These are phyloP conservation scores for Stygiomarasmius scandens DNA, from an alignment of 1,284 basidiomycete species.

Conservation along the genomic window DNA sequence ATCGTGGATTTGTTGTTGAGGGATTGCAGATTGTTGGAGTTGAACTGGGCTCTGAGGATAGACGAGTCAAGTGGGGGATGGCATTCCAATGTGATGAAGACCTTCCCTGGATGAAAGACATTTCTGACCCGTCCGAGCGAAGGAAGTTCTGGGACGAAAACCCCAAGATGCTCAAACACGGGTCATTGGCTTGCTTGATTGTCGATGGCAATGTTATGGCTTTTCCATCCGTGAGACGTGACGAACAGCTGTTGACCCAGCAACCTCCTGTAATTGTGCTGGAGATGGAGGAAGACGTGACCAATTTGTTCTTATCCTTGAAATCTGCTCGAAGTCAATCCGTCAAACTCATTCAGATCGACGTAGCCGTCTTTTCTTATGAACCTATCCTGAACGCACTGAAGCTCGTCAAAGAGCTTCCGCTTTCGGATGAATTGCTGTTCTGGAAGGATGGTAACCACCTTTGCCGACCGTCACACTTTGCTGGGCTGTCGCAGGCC, in stretches of 20 bases:
- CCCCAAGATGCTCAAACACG: slow-evolving; percentile 47
- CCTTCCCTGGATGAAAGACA: slow-evolving; percentile 29
- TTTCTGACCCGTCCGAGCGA: slow-evolving; percentile 24
- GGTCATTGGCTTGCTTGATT: slow-evolving; percentile 53
- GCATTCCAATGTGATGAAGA: slow-evolving; percentile 45
- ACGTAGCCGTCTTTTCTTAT: slow-evolving; percentile 62
- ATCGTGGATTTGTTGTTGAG: slow-evolving; percentile 44
- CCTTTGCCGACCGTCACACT: slow-evolving; percentile 18
- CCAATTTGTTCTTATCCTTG: slow-evolving; percentile 41
- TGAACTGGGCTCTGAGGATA: slow-evolving; percentile 30
- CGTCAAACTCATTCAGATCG: slow-evolving; percentile 56
- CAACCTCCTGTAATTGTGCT: slow-evolving; percentile 53
- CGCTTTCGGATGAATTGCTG: slow-evolving; percentile 52
- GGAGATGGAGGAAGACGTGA: slow-evolving; percentile 48
- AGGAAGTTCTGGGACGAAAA: slow-evolving; percentile 42
- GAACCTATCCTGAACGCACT: slow-evolving; percentile 59
- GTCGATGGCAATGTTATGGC: slow-evolving; percentile 50
- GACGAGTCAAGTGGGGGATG: slow-evolving; percentile 49
- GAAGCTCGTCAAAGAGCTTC: slow-evolving; percentile 44
- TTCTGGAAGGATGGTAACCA: slow-evolving; percentile 45
- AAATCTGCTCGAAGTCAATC: slow-evolving; percentile 32
- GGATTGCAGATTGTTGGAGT: slow-evolving; percentile 41
- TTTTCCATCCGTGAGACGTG: slow-evolving; percentile 55
- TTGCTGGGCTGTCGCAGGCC: slow-evolving; percentile 22
- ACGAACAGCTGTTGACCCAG: slow-evolving; percentile 51